Evolutionary conservation across 352 stramenopile species (phyloP).

Genomic region (Globisporangium cystogenes): DNA sequence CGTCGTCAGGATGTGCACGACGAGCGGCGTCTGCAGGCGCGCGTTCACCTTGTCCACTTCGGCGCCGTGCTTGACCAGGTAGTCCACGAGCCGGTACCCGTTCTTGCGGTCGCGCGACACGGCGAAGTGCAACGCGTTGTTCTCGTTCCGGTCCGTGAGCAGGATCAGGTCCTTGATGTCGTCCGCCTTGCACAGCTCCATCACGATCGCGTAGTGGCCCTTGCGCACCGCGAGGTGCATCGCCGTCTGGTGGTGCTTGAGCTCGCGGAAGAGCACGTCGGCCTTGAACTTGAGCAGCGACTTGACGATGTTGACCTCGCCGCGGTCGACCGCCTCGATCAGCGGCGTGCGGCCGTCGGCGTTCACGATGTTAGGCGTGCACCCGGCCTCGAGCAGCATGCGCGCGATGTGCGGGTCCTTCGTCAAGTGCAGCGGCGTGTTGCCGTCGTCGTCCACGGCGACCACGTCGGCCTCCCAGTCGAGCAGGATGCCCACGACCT

Average conservation of each 20-base stretch:
- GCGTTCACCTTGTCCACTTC: slow-evolving; percentile 85
- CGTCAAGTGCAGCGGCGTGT: slow-evolving; percentile 80
- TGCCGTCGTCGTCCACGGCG: slow-evolving; percentile 75
- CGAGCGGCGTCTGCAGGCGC: slow-evolving; percentile 68
- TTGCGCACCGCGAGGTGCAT: slow-evolving; percentile 79
- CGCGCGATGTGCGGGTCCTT: slow-evolving; percentile 69
- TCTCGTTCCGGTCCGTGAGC: slow-evolving; percentile 77
- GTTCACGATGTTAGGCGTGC: slow-evolving; percentile 82
- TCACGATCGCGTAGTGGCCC: slow-evolving; percentile 82
- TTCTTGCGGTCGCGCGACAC: slow-evolving; percentile 83
- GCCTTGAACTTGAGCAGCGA: slow-evolving; percentile 74
- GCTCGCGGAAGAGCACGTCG: slow-evolving; percentile 80
- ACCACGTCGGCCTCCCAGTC: slow-evolving; percentile 80
- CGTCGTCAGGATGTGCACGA: slow-evolving; percentile 84
- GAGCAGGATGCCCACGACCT: slow-evolving; percentile 75
- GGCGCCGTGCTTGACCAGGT: slow-evolving; percentile 76
- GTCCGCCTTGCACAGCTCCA: slow-evolving; percentile 76
- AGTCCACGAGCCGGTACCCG: slow-evolving; percentile 71
- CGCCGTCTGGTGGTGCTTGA: slow-evolving; percentile 82
- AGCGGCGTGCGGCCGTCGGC: slow-evolving; percentile 70
- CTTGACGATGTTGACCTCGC: slow-evolving; percentile 72
- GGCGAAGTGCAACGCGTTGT: slow-evolving; percentile 82
- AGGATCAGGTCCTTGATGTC: slow-evolving; percentile 61
- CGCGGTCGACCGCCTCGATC: slow-evolving; percentile 73
- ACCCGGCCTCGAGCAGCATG: slow-evolving; percentile 80